Conservation (phyloP, 2,329 filamentous ascomycete genomes). For the Periconia macrospinosa region DNA sequence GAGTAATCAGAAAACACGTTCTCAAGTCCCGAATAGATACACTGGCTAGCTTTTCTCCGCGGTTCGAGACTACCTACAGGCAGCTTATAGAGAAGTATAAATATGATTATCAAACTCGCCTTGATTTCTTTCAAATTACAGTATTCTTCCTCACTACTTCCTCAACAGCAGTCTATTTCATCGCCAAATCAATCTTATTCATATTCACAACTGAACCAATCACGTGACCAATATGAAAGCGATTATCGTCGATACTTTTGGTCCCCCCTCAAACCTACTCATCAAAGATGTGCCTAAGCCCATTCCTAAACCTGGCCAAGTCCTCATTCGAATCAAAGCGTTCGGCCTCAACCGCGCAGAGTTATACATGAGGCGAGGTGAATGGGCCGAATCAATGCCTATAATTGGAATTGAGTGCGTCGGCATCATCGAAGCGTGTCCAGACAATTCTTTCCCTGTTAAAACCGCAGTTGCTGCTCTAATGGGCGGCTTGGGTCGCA, state of each 20-base stretch:
- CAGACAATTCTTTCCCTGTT: conserved; percentile 32
- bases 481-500: too few relatives aligned
- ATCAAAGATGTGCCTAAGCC: conserved; percentile 29
- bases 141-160: too few relatives aligned
- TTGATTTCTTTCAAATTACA: too few relatives aligned
- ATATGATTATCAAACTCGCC: too few relatives aligned
- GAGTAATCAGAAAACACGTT: too few relatives aligned
- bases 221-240: conserved; percentile 40
- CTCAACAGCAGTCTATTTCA: too few relatives aligned
- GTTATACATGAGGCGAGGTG: conserved; percentile 51
- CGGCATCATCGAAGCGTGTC: conserved; percentile 44
- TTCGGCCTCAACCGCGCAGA: conserved; percentile 52
- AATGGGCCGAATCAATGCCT: conserved; percentile 45
- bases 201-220: too few relatives aligned
- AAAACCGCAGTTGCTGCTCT: conserved; percentile 36
- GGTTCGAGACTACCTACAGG: too few relatives aligned
- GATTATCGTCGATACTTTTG: conserved; percentile 40
- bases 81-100: too few relatives aligned
- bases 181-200: too few relatives aligned
- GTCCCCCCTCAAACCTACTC: conserved; percentile 34
- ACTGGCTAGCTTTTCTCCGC: too few relatives aligned
- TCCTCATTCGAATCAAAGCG: conserved; percentile 42
- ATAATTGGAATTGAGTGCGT: conserved; percentile 49
- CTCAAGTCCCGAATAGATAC: too few relatives aligned
- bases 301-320: conserved; percentile 27